Base-by-base conservation (phyloP, 2,329 filamentous ascomycete genomes). In the Fusarium sp. region DNA sequence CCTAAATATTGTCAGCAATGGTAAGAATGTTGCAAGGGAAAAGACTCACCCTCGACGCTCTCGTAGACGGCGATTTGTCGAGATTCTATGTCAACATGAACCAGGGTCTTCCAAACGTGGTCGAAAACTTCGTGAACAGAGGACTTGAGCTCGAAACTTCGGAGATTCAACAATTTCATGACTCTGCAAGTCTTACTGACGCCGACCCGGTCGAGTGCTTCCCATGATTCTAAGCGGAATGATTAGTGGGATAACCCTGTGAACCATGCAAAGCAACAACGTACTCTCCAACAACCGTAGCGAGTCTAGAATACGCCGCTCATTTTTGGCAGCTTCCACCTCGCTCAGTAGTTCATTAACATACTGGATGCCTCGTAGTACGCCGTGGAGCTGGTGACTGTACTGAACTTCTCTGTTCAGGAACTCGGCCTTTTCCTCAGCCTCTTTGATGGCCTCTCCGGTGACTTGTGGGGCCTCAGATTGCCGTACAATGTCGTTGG, bases 401-500 rank as follows among this genome's bases (percentile, higher is more conserved):
- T 92, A 92, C 70, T 87, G 85, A 18, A 88, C 83, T 79, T 93
- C 91, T 27, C 85, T 85, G 31, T 84, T 83, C 2, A 93, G 82
- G 70, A 92, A 91, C n/a, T 84, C 83, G 11, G 87, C 85, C 75
- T 87, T 89, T 24, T 86, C 84, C 62, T 89, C 87, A 10, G 88
- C 88, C 57, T 90, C 86, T 34, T 86, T 79, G 40, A 89, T 85
- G 2, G 86, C 82, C 73, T 88, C 85, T 4, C 89, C 89, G 0
- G 87, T 88, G 2, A 87, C 82, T 59, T 85, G 86, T 1, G 88
- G 88, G 2, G 87, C 89, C 78, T 96, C 93, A 62, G 95, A 92
- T 77, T 94, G 90, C 52, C 91, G 89, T 6, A 96, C 89, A 67
- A 98, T 97, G 67, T 95, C 91, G 78, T 92, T 92, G 24, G 96